A percentile compares a stretch with the other conserved stretches of the same genome.
Evolutionary conservation across 768 basidiomycete genomes (phyloP).

Genomic region (Tricholoma sp.): DNA sequence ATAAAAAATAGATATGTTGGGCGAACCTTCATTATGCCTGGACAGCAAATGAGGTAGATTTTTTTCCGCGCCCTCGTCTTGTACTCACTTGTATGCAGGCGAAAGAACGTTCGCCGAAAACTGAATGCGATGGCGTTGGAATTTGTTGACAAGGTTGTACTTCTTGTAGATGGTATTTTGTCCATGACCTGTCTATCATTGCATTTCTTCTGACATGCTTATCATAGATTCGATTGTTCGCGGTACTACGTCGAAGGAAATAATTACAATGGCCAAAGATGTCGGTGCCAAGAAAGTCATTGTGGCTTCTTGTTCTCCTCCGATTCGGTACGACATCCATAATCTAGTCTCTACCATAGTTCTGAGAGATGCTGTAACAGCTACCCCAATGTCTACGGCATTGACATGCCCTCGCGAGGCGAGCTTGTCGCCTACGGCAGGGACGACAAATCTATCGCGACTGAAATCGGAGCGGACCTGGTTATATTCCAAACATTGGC

Average conservation of each 20-base stretch:
- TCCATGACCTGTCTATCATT: neutral
- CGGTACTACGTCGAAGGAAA: conserved; percentile 97
- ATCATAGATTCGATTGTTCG: conserved; percentile 91
- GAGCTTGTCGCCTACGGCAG: conserved; percentile 89
- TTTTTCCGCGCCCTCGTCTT: neutral
- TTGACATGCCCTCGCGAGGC: conserved; percentile 96
- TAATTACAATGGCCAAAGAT: conserved; percentile 98
- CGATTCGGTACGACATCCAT: conserved; percentile 64
- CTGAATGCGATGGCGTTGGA: conserved; percentile 98
- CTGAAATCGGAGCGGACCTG: conserved; percentile 88
- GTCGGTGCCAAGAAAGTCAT: conserved; percentile 96
- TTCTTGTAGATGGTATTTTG: conserved; percentile 86
- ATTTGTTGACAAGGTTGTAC: conserved; percentile 86
- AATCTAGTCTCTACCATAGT: neutral
- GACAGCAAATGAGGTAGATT: conserved; percentile 83
- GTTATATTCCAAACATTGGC: conserved; percentile 92
- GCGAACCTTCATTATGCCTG: conserved; percentile 99
- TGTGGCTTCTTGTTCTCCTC: conserved; percentile 94
- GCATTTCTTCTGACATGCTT: conserved; percentile 1
- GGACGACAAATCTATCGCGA: conserved; percentile 64
- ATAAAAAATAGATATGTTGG: conserved; percentile 99
- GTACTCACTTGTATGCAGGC: conserved; percentile 36
- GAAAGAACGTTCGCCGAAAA: conserved; percentile 92
- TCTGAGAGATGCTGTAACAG: conserved; percentile 28
- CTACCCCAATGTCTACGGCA: conserved; percentile 94